Percentiles rank a stretch among this genome's conserved stretches.
Evolutionary conservation across 768 basidiomycete genomes (phyloP).

Genomic region (Russula compacta): DNA sequence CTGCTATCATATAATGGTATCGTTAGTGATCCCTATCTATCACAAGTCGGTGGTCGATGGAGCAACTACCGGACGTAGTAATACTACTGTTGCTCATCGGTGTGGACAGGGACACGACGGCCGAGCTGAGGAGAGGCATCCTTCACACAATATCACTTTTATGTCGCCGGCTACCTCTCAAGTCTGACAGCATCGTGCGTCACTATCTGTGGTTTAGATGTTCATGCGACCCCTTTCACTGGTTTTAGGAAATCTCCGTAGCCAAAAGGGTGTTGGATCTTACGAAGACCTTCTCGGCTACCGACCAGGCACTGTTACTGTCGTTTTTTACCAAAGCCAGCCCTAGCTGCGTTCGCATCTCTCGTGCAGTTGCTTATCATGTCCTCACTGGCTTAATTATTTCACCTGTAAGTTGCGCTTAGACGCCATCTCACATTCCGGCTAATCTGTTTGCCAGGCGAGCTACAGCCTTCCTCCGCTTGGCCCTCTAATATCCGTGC

Average conservation of each 20-base stretch:
- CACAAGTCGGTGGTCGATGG: conserved; percentile 24
- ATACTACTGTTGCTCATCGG: conserved; percentile 44
- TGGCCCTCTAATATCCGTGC: conserved; percentile 41
- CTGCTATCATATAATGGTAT: background rate
- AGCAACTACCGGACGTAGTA: conserved; percentile 42
- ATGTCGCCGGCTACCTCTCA: conserved; percentile 33
- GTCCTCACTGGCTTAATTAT: conserved; percentile 31
- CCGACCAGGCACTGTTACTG: conserved; percentile 43
- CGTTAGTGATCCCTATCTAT: background rate
- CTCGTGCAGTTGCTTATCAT: conserved; percentile 46
- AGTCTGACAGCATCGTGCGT: conserved; percentile 18
- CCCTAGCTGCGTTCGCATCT: conserved; percentile 43
- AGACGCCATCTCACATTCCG: background rate
- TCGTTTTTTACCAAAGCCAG: conserved; percentile 45
- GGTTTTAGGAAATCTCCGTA: conserved; percentile 37
- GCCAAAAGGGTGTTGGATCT: conserved; percentile 38
- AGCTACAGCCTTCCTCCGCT: conserved; percentile 45
- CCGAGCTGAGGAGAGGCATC: conserved; percentile 39
- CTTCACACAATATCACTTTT: conserved; percentile 39
- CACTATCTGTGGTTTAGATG: background rate
- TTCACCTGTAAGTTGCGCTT: conserved; percentile 3
- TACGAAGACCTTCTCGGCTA: conserved; percentile 32
- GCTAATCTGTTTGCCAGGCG: background rate
- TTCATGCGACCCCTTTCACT: background rate
- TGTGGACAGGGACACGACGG: conserved; percentile 42